Evolutionary conservation across 2,329 filamentous ascomycete genomes (phyloP), one percentile per base, ranked within the genome.

Genomic region (Pseudogymnoascus sp.): DNA sequence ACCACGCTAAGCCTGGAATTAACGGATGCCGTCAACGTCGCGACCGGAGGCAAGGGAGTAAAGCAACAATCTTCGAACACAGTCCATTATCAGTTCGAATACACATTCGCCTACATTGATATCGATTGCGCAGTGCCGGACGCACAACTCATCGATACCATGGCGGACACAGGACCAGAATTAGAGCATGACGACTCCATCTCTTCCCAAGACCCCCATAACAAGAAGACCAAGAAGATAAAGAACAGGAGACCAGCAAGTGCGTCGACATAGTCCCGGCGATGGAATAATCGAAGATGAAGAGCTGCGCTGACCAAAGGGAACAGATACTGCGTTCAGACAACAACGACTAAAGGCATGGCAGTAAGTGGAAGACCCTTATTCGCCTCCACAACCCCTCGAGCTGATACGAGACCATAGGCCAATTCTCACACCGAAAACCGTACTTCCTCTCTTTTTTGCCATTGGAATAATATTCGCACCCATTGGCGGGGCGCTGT

Each of bases 341-440:
- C 94, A 99, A 74, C 94, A 99, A 77, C 87, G 94, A 73, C 78
- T 99, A 75, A 97, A 97, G 78, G 94, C 94, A 79, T 99, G 94
- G 94, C 94, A 99, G 88, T 95, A 81, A 76, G 91, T 67, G 61
- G 35, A 54, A 54, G 26, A 54, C n/a, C n/a, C 26, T 54, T 33
- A 17, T 54, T 21, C 47, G 47, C 47, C 47, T 7, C 47, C 1
- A 33, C 29, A 17, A 54, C 26, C 47, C 26, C 47, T 33, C 47
- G 29, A 33, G 29, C 47, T 54, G 29, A 54, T 54, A 54, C 47
- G 47, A 33, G 47, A 54, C 10, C 58, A 65, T 74, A 94, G 90
- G 77, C 93, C 93, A 37, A 97, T 97, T 71, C 81, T 97, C 59
- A 97, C 93, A 3, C 93, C 93, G 1, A 96, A 96, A 78, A 96